phyloP scores from a whole-genome alignment of 176 grass and related monocot genomes.

The Hyparrhenia diplandra region DNA sequence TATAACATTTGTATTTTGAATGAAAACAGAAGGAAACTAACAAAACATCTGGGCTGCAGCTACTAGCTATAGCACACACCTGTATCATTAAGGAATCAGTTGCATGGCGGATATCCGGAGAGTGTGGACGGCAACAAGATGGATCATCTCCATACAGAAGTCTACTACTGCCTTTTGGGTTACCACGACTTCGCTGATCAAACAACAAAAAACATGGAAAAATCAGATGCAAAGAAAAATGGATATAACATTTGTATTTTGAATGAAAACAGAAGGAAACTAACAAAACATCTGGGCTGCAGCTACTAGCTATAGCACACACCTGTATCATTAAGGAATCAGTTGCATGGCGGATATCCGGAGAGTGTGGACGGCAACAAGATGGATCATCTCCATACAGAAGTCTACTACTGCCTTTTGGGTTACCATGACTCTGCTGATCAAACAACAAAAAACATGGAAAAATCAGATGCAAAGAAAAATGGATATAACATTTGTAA shows the following conservation, averaged over 20 bases:
- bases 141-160: slow-evolving; percentile 48
- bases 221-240: not conserved
- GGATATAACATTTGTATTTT: not conserved
- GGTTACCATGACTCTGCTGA: not conserved
- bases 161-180: not conserved
- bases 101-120: slow-evolving; percentile 19
- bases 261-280: not conserved
- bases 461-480: not conserved
- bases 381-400: slow-evolving; percentile 50
- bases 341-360: slow-evolving; percentile 9
- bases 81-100: not conserved
- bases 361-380: slow-evolving; percentile 27
- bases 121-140: slow-evolving; percentile 29
- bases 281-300: not conserved
- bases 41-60: not conserved
- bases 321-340: not conserved
- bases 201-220: not conserved
- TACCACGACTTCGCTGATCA: not conserved
- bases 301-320: not conserved
- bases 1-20: not conserved
- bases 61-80: not conserved
- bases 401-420: slow-evolving; percentile 2
- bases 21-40: not conserved
- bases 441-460: not conserved
- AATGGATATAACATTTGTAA: not conserved